Percentiles rank a stretch among this genome's conserved stretches.
These are phyloP conservation scores for Scedosporium apiospermum DNA, from an alignment of 2,329 filamentous ascomycete genomes.

Conservation along the genomic window DNA sequence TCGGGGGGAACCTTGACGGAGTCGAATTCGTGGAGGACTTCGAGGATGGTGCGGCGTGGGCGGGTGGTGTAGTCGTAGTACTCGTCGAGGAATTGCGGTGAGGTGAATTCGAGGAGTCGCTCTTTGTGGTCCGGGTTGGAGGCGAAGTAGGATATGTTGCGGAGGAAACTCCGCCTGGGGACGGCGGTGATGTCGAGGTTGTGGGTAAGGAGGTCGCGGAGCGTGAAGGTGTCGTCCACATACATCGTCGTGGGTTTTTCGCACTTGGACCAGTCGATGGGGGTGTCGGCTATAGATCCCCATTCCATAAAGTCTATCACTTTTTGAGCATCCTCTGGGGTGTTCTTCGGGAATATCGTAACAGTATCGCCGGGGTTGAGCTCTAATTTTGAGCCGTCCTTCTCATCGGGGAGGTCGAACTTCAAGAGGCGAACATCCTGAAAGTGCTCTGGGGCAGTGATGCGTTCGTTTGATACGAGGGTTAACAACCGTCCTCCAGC, in stretches of 20 bases:
- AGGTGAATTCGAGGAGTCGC: constrained; percentile 73
- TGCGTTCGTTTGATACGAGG: constrained; percentile 55
- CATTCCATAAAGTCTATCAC: constrained; percentile 75
- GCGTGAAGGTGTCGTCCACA: constrained; percentile 41
- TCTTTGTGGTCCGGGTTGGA: constrained; percentile 64
- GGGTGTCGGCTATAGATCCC: constrained; percentile 60
- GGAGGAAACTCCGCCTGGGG: constrained; percentile 79
- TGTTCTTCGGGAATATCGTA: constrained; percentile 81
- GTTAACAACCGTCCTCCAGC: constrained; percentile 45
- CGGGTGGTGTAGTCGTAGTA: constrained; percentile 94
- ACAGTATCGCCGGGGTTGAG: constrained; percentile 68
- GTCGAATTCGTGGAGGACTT: constrained; percentile 85
- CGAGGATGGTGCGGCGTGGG: constrained; percentile 80
- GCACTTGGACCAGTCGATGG: constrained; percentile 33
- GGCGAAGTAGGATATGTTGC: constrained; percentile 67
- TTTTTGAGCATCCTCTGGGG: constrained; percentile 65
- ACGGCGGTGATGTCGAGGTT: constrained; percentile 86
- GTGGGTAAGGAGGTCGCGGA: constrained; percentile 69
- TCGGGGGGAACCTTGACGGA: constrained; percentile 73
- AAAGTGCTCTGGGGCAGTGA: constrained; percentile 74
- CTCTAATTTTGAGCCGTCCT: constrained; percentile 17
- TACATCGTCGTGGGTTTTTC: constrained; percentile 11
- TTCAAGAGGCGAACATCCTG: constrained; percentile 85
- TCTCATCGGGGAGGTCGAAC: constrained; percentile 34
- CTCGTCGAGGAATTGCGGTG: constrained; percentile 74